Percentiles rank a stretch among this genome's conserved stretches.
Conservation (phyloP, 108 stramenopile species). For the Skeletonema grethae region DNA sequence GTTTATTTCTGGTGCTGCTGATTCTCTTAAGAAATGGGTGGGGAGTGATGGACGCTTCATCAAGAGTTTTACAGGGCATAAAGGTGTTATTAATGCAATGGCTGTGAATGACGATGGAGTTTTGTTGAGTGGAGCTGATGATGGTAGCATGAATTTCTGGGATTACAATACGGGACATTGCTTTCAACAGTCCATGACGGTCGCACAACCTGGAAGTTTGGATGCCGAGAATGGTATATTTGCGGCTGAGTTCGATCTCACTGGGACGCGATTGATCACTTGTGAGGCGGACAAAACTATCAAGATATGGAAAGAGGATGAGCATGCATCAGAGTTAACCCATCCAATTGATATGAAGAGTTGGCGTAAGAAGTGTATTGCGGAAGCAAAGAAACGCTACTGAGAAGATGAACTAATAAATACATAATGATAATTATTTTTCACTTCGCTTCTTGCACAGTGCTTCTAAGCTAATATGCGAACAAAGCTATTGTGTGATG, state of each 20-base stretch:
- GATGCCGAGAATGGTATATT: constrained; percentile 98
- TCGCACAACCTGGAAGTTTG: constrained; percentile 97
- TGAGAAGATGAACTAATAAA: not conserved
- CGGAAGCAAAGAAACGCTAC: constrained; percentile 68
- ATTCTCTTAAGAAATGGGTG: constrained; percentile 97
- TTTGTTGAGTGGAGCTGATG: constrained; percentile 94
- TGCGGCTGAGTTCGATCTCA: constrained; percentile 92
- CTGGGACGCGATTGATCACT: constrained; percentile 96
- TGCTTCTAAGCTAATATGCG: no score
- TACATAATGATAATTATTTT: not conserved
- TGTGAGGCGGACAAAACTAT: constrained; percentile 99
- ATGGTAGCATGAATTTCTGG: constrained; percentile 97
- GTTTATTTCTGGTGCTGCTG: constrained; percentile 95
- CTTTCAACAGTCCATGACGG: constrained; percentile 88
- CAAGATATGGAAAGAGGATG: constrained; percentile 98
- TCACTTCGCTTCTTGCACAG: not conserved
- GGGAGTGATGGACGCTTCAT: constrained; percentile 91
- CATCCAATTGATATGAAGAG: constrained; percentile 96
- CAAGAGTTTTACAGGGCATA: constrained; percentile 93
- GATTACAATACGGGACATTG: constrained; percentile 96
- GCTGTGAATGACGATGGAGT: constrained; percentile 98
- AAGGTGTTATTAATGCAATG: constrained; percentile 93
- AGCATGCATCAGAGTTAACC: constrained; percentile 86
- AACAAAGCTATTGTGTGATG: no score
- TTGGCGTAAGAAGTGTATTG: constrained; percentile 94